Percentiles rank a stretch among this genome's conserved stretches.
phyloP scores from a whole-genome alignment of 2,329 filamentous ascomycete species.

The Pseudomassariella vexata region DNA sequence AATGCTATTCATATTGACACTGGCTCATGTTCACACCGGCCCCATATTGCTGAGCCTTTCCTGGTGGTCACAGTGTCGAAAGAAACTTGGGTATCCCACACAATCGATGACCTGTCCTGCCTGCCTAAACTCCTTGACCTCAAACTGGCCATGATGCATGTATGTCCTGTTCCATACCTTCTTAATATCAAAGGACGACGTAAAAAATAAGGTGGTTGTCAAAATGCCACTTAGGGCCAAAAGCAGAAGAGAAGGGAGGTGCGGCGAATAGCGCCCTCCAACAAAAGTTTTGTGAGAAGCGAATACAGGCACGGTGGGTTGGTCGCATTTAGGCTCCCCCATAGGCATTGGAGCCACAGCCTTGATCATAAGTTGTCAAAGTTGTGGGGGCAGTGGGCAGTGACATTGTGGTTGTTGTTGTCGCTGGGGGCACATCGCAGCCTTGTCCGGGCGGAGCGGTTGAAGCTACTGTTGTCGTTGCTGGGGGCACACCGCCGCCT shows the following conservation, averaged over 20 bases:
- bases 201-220: constrained; percentile 11
- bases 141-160: constrained; percentile 8
- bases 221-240: constrained; percentile 23
- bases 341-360: constrained; percentile 7
- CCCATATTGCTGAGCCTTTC: too few relatives aligned
- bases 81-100: too few relatives aligned
- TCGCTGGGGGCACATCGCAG: constrained; percentile 5
- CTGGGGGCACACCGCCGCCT: neutral
- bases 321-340: constrained; percentile 7
- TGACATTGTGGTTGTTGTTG: constrained; percentile 8
- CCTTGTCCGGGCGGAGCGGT: constrained; percentile 2
- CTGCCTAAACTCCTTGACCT: constrained; percentile 9
- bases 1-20: too few relatives aligned
- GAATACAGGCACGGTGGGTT: constrained; percentile 9
- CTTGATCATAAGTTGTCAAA: too few relatives aligned
- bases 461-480: neutral
- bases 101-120: too few relatives aligned
- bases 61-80: too few relatives aligned
- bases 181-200: constrained; percentile 8
- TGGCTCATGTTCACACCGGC: too few relatives aligned
- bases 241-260: constrained; percentile 21
- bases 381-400: too few relatives aligned
- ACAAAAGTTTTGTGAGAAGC: constrained; percentile 10
- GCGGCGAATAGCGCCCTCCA: constrained; percentile 5
- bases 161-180: constrained; percentile 10